Base-by-base conservation (phyloP, 306 rosid species). In the Comarum palustre region DNA sequence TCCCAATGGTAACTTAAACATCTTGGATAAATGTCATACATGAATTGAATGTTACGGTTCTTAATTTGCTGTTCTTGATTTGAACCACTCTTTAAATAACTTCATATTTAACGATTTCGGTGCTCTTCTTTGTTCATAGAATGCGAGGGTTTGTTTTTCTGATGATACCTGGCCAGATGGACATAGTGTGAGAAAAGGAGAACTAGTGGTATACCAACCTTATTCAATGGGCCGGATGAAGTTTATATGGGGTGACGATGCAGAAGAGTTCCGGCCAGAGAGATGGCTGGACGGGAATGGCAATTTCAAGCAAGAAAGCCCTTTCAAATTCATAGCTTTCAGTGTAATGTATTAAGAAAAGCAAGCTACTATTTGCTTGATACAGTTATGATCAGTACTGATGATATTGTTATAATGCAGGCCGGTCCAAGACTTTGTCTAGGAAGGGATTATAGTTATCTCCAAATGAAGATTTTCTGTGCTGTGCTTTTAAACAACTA, bases 91-190 rank as follows among this genome's bases (percentile, higher is more conserved):
- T n/a, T 20, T 52, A 51, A 12, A n/a, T 47, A 15, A 6, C 27
- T 52, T 20, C 8, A 20, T 10, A 3, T 4, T n/a, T 20, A 8
- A 20, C 22, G 9, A 20, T 5, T 11, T 22, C 10, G 31, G 10
- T 54, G 60, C 3, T 54, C 6, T 22, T 25, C 22, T 54, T 54
- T 24, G 15, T 22, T 22, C 12, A 19, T 19, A 54, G 60, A 10
- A 54, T 22, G 14, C 60, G 6, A 54, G 60, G 31, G 31, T 54
- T 24, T 54, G 60, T 54, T 22, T 20, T 54, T 54, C 60, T 54
- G 60, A 54, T 54, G 60, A 54, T 54, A 54, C 31, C 1, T 54
- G 27, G 60, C 31, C 60, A 54, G 60, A 54, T 54, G 60, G 60
- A 54, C 8, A 20, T 54, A 54, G 60, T 54, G 20, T 54, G 1